Conservation (phyloP, 352 stramenopile species). For the Globisporangium sylvaticum region DNA sequence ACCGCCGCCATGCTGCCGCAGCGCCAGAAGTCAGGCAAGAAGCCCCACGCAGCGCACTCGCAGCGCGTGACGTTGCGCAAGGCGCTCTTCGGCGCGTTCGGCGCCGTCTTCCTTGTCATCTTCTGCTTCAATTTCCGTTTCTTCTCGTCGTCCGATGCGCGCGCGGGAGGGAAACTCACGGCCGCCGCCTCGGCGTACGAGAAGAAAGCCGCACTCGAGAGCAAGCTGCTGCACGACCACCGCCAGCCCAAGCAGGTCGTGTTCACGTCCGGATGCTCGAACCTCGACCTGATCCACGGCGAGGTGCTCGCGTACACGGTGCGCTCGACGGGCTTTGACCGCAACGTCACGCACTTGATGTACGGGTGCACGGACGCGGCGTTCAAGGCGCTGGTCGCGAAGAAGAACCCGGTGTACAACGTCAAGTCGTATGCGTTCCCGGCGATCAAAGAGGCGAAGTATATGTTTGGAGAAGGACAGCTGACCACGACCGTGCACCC, state of each 20-base stretch:
- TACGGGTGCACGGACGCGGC: constrained; percentile 58
- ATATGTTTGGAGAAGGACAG: constrained; percentile 52
- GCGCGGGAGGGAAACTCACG: constrained; percentile 25
- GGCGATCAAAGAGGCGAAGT: constrained; percentile 22
- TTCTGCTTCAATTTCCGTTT: constrained; percentile 71
- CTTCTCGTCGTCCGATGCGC: constrained; percentile 33
- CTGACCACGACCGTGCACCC: constrained; percentile 64
- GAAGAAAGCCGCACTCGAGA: constrained; percentile 15
- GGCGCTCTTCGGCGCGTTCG: constrained; percentile 27
- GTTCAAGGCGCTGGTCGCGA: constrained; percentile 30
- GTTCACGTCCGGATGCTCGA: constrained; percentile 71
- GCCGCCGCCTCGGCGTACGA: constrained; percentile 6
- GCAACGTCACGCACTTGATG: constrained; percentile 64
- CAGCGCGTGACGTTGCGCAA: constrained; percentile 22
- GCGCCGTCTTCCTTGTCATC: constrained; percentile 42
- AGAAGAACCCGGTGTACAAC: constrained; percentile 46
- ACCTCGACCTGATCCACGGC: constrained; percentile 57
- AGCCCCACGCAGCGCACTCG: constrained; percentile 25
- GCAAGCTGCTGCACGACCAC: constrained; percentile 32
- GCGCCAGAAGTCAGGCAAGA: constrained; percentile 39
- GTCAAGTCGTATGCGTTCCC: constrained; percentile 49
- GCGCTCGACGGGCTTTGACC: constrained; percentile 45
- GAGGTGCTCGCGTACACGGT: constrained; percentile 71
- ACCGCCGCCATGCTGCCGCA: constrained; percentile 43
- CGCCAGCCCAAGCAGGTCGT: constrained; percentile 58